Conservation (phyloP, 2,329 filamentous ascomycete species). For the Blastomyces silverae region DNA sequence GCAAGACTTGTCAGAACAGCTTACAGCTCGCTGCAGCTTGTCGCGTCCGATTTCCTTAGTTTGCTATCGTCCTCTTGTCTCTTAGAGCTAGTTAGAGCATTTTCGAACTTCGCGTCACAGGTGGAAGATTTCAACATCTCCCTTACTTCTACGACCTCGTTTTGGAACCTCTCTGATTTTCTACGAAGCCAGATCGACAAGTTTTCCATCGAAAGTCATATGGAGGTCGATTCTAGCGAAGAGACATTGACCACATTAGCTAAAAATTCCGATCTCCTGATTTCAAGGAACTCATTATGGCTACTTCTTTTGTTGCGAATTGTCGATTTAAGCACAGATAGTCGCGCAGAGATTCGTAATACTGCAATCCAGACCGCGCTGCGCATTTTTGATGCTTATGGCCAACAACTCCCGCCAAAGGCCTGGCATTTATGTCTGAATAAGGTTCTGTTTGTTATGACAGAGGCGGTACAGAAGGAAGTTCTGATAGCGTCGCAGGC, state of each 20-base stretch:
- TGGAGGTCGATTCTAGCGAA: conserved; percentile 47
- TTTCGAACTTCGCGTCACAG: conserved; percentile 84
- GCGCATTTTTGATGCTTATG: conserved; percentile 86
- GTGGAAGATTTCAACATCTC: conserved; percentile 91
- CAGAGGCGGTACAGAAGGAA: conserved; percentile 61
- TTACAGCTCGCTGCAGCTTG: conserved; percentile 82
- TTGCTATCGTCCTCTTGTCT: conserved; percentile 65
- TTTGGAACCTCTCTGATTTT: conserved; percentile 92
- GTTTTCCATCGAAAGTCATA: conserved; percentile 34
- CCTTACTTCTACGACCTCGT: conserved; percentile 87
- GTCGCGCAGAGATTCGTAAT: conserved; percentile 39
- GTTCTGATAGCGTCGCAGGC: conserved; percentile 19
- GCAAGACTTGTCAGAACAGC: conserved; percentile 73
- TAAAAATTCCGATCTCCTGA: conserved; percentile 51
- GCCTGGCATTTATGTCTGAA: conserved; percentile 80
- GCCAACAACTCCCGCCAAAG: conserved; percentile 66
- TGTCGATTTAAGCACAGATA: conserved; percentile 38
- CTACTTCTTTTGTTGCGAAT: conserved; percentile 36
- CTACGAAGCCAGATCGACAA: conserved; percentile 50
- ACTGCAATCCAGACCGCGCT: conserved; percentile 82
- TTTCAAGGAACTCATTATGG: conserved; percentile 44
- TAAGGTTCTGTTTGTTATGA: conserved; percentile 69
- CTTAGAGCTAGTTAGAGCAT: conserved; percentile 71
- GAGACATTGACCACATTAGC: conserved; percentile 54
- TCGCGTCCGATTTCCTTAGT: conserved; percentile 88